Conservation (phyloP, 2,329 filamentous ascomycete species). For the Penicillium sp. region DNA sequence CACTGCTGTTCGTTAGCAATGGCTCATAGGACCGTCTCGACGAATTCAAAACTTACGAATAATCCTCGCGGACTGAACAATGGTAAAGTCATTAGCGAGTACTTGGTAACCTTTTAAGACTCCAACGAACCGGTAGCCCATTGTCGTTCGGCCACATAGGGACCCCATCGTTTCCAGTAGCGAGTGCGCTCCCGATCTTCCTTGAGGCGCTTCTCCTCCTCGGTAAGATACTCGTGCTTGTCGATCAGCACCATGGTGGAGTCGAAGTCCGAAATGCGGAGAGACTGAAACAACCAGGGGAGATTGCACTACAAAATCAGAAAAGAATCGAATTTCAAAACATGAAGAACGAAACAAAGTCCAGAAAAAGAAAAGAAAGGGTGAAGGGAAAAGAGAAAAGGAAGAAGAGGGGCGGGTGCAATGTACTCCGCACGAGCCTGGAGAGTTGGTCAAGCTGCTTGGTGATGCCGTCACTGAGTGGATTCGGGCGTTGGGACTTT, state of each 20-base stretch:
- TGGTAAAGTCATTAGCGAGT: slow-evolving; percentile 25
- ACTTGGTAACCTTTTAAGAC: neutral
- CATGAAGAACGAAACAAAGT: neutral
- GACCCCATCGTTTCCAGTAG: slow-evolving; percentile 99
- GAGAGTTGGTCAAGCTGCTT: neutral
- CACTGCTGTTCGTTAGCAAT: slow-evolving; percentile 47
- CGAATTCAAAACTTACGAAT: slow-evolving; percentile 54
- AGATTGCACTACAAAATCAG: neutral
- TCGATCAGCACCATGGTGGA: slow-evolving; percentile 78
- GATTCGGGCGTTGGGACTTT: neutral
- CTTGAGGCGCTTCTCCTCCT: slow-evolving; percentile 84
- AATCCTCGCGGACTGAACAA: slow-evolving; percentile 75
- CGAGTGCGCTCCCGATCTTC: slow-evolving; percentile 76
- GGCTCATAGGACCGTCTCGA: neutral
- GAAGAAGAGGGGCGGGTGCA: slow-evolving; percentile 2
- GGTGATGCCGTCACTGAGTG: slow-evolving; percentile 5
- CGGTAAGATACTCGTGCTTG: slow-evolving; percentile 76
- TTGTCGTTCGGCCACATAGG: slow-evolving; percentile 88
- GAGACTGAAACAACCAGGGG: slow-evolving; percentile 3
- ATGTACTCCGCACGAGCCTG: neutral
- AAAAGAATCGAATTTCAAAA: neutral
- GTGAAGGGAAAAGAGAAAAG: neutral
- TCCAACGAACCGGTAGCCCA: slow-evolving; percentile 75
- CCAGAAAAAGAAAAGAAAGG: neutral
- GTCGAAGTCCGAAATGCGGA: slow-evolving; percentile 3